Base-by-base conservation (phyloP, 2,329 filamentous ascomycete genomes). In the Cladophialophora psammophila region DNA sequence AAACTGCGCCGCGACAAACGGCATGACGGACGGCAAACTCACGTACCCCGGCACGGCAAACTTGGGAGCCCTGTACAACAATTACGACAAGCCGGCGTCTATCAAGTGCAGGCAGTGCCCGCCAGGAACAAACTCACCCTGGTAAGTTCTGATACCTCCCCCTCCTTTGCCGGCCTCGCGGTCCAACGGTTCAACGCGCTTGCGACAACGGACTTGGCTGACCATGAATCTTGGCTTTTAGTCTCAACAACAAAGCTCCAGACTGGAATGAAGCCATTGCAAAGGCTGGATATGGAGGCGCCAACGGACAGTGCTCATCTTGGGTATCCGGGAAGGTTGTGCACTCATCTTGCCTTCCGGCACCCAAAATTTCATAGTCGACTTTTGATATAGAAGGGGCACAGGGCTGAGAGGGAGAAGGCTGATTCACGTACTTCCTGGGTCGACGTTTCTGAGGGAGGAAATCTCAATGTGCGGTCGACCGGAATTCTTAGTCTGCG, bases 241-340 rank as follows among this genome's bases (percentile, higher is more conserved):
- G 68, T 63, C 18, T 60, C 52, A 68, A 70, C 45, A 65, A 63
- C 63, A 67, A 70, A 13, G 63, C 62, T 50, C 68, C 66, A 20
- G 60, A 64, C 38, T 68, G 53, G 20, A 48, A 55, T 12, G 56
- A 63, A n/a, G 56, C 55, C 12, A 38, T 45, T 4, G 32, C 38
- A 13, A 69, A 66, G 36, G 35, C 31, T 9, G 60, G 55, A 42
- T 59, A 60, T 18, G 56, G 52, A 7, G 60, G 55, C 1, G 10
- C 38, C 12, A 45, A 63, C 5, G 55, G 55, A n/a, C 38, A 57
- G 10, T 61, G 59, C 48, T 48, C 59, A 15, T 53, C 45, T 34
- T 55, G 31, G 31, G 31, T 55, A n/a, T 35, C 31, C 32, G 53
- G 53, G 3, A 55, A 55, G 15, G 34, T 55, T 12, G n/a, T 20